These are phyloP conservation scores for Gossypium thurberi DNA, from an alignment of 345 rosid species.

Conservation along the genomic window DNA sequence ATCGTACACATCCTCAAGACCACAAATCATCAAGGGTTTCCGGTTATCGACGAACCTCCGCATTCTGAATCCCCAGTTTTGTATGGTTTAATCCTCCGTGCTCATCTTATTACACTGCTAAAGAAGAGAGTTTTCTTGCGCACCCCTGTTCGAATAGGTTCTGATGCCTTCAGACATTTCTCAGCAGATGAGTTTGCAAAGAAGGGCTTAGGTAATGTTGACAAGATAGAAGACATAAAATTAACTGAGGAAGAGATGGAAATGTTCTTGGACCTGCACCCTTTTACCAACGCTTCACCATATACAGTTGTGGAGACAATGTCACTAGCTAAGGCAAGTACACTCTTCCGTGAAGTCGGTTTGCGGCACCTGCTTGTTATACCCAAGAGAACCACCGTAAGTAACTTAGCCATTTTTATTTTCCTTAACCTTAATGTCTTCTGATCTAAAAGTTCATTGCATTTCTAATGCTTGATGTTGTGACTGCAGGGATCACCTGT, in stretches of 20 bases:
- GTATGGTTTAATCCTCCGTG: slow-evolving; percentile 71
- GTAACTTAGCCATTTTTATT: slow-evolving; percentile 19
- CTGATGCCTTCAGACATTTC: slow-evolving; percentile 37
- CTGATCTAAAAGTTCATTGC: neutral
- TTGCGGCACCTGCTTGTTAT: slow-evolving; percentile 80
- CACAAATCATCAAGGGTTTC: slow-evolving; percentile 77
- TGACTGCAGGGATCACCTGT: slow-evolving; percentile 64
- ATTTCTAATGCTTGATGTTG: neutral
- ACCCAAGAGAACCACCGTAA: slow-evolving; percentile 65
- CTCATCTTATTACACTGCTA: slow-evolving; percentile 63
- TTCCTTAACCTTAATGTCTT: neutral
- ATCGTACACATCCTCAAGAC: slow-evolving; percentile 65
- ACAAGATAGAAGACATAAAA: slow-evolving; percentile 57
- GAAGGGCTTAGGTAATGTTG: slow-evolving; percentile 60
- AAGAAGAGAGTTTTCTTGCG: slow-evolving; percentile 61
- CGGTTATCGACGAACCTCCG: slow-evolving; percentile 68
- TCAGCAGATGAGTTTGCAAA: slow-evolving; percentile 66
- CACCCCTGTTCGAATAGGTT: slow-evolving; percentile 29
- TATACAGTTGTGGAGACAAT: slow-evolving; percentile 89
- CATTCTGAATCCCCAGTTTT: slow-evolving; percentile 40
- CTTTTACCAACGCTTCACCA: slow-evolving; percentile 87
- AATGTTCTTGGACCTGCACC: slow-evolving; percentile 79
- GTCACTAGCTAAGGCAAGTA: slow-evolving; percentile 82
- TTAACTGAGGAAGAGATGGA: slow-evolving; percentile 75
- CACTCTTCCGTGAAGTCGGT: slow-evolving; percentile 82